Evolutionary conservation across 163 green algal genomes (phyloP), one percentile per base, ranked within the genome.

Genomic region (Scenedesmus sp.): DNA sequence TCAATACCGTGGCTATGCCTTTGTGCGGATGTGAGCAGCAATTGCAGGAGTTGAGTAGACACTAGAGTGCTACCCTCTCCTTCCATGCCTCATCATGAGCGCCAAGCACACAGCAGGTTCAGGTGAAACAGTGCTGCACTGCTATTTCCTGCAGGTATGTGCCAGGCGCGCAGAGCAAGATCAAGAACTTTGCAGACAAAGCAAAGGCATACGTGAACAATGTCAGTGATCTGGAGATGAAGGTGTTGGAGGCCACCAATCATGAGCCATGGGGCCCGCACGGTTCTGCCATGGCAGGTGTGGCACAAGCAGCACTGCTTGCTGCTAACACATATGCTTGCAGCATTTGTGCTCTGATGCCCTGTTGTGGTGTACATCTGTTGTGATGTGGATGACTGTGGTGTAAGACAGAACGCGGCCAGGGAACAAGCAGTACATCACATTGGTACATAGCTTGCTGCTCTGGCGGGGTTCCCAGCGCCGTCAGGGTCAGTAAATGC

Each of bases 181-280:
- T 92, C 9, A 90, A 90, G 37, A 90, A 92, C 49, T 24, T 92
- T 10, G 83, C 53, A 44, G 89, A 92, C 61, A 92, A 94, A 59
- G 93, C 92, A 43, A 95, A 95, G 68, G 93, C 93, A 0, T 85
- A 94, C 20, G 89, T 93, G 44, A 80, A 92, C 9, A 94, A 93
- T 16, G 84, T 96, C 3, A 93, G 73, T 15, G 94, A 96, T 5
- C 87, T 94, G 53, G 93, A 96, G 89, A 84, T 96, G 24, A 96
- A 96, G 89, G 94, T 96, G 0, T 10, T 94, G 22, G 94, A 96
- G 61, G 94, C 93, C 0, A 96, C 94, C n/a, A 95, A 95, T 81
- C 92, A 95, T 82, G 92, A 96, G 49, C 91, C 93, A 51, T 96
- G 94, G 94, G 94, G 93, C 2, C 94, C 94, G 0, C 93, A 95